Base-by-base conservation (phyloP, 78 protist genomes). In the Dictyostelium discoideum region DNA sequence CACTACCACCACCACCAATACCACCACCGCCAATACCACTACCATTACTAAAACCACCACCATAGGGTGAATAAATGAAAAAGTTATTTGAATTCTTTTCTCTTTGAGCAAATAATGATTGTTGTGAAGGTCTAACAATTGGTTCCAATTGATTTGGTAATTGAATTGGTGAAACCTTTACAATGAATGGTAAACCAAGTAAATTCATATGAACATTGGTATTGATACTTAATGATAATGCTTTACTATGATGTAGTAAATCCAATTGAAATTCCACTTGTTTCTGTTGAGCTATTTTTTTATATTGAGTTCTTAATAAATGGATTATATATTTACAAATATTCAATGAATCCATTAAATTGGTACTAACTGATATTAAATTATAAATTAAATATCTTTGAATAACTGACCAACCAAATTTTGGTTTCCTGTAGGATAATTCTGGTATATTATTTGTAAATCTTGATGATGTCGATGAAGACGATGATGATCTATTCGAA, bases 141-240 rank as follows among this genome's bases (percentile, higher is more conserved):
- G 95, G 95, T 13, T 20, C 82, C 3, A 90, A 50, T 20, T 90
- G 88, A 6, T 80, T 77, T 3, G 95, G 84, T 26, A 72, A 57
- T 37, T 87, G 29, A 16, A 90, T n/a, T 90, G 95, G 95, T 20
- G 13, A 3, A 1, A 90, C 60, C 8, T 65, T 90, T 37, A 26
- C 29, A 3, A 83, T 14, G 37, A 90, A 67, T 67, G 95, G 95
- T 46, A 90, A 82, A 8, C 95, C 95, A 11, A 90, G 60, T 29
- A 77, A 69, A 50, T 90, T 90, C 95, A 90, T 90, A 39, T 90
- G 95, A 9, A 90, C 95, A 83, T 90, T 90, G 54, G 95, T 90
- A 63, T 90, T 90, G 63, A 90, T 80, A 37, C 77, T 72, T 5
- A 83, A 29, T 16, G 89, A 50, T 1, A 90, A 63, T 11, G 74